These are phyloP conservation scores for Dovyalis caffra DNA, from an alignment of 345 rosid species.

Conservation along the genomic window DNA sequence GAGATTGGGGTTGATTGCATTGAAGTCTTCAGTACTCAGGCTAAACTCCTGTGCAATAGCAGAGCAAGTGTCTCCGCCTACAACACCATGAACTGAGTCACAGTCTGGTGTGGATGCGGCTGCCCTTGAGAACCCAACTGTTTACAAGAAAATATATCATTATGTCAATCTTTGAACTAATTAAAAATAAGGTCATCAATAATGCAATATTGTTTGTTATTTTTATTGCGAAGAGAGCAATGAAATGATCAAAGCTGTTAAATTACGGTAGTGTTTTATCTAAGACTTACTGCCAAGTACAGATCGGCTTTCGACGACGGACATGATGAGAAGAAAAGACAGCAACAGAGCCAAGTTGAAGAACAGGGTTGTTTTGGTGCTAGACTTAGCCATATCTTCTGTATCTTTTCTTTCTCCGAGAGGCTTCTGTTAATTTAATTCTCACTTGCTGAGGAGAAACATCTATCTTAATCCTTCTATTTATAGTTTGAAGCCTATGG, in stretches of 20 bases:
- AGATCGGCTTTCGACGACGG: conserved; percentile 17
- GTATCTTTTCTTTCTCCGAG: background rate
- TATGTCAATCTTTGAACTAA: too few species aligned
- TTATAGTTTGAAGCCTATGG: background rate
- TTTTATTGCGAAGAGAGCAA: background rate
- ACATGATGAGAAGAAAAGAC: conserved; percentile 17
- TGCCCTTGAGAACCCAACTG: background rate
- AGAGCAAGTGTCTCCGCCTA: conserved; percentile 18
- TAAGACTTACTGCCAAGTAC: background rate
- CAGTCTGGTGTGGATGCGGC: background rate
- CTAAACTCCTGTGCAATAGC: background rate
- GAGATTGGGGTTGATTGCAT: conserved; percentile 36
- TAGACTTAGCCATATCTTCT: conserved; percentile 11
- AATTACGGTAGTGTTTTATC: background rate
- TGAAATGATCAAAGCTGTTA: background rate
- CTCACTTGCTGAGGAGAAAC: background rate
- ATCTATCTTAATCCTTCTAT: background rate
- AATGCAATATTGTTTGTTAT: background rate
- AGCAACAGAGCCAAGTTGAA: conserved; percentile 12
- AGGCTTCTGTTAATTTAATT: background rate
- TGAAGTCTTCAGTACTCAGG: background rate
- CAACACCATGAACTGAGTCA: conserved; percentile 5
- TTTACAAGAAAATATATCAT: too few species aligned
- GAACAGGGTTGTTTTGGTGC: conserved; percentile 1
- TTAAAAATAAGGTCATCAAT: too few species aligned